phyloP scores from a whole-genome alignment of 805 yeast species.

The Candida sphagnicola region DNA sequence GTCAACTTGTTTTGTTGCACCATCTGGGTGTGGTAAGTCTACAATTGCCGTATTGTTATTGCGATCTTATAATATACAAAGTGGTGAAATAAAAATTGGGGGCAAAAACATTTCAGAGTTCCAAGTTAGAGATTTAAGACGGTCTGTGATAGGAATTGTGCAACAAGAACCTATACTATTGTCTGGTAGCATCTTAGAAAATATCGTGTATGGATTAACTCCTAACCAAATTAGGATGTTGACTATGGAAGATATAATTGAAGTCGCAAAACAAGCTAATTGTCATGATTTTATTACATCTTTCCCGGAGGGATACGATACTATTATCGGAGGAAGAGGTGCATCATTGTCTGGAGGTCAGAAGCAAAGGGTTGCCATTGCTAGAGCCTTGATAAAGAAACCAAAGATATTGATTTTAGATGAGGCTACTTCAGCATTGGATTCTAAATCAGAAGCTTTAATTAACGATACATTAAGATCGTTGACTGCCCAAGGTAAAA shows the following conservation, averaged over 20 bases:
- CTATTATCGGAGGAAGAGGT: conserved; percentile 58
- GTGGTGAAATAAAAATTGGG: conserved; percentile 49
- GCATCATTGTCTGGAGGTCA: conserved; percentile 70
- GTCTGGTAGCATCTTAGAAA: conserved; percentile 53
- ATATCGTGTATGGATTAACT: conserved; percentile 50
- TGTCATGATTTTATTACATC: conserved; percentile 53
- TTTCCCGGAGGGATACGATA: conserved; percentile 59
- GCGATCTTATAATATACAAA: conserved; percentile 47
- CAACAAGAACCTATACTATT: conserved; percentile 61
- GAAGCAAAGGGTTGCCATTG: conserved; percentile 73
- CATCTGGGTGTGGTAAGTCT: conserved; percentile 61
- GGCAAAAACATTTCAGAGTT: conserved; percentile 45
- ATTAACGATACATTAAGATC: conserved; percentile 39
- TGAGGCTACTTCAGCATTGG: conserved; percentile 67
- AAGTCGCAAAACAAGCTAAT: conserved; percentile 50
- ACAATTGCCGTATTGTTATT: conserved; percentile 53
- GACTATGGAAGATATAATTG: conserved; percentile 39
- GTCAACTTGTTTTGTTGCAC: conserved; percentile 46
- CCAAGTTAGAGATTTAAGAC: conserved; percentile 48
- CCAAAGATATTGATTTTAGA: conserved; percentile 64
- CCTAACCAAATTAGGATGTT: conserved; percentile 28
- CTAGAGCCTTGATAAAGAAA: conserved; percentile 64
- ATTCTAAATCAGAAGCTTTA: conserved; percentile 45
- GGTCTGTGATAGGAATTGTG: conserved; percentile 50
- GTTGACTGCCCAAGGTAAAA: conserved; percentile 32